A percentile compares a stretch with the other conserved stretches of the same genome.
Evolutionary conservation across 2,329 filamentous ascomycete species (phyloP).

Genomic region (Aspergillaceae sp.): DNA sequence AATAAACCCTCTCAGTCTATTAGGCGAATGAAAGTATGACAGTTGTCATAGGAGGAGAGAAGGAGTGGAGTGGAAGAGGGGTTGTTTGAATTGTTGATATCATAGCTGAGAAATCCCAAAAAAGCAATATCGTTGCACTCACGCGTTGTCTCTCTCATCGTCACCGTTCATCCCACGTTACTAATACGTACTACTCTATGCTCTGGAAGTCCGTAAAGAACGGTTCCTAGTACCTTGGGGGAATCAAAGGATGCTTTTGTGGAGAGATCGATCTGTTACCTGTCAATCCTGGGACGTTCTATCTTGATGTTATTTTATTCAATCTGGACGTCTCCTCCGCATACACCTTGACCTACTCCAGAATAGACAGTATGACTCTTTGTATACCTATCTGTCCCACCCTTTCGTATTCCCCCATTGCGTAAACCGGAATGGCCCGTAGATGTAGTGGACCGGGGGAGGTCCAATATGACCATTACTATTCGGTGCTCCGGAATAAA

Average conservation of each 20-base stretch:
- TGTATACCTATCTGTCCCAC: not conserved
- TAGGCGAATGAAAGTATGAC: too few relatives aligned
- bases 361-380: not conserved
- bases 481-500: not conserved
- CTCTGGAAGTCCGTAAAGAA: not conserved
- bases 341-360: not conserved
- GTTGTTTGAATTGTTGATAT: too few relatives aligned
- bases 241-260: not conserved
- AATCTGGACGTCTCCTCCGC: not conserved
- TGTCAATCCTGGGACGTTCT: not conserved
- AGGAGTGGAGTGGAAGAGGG: too few relatives aligned
- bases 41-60: too few relatives aligned
- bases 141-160: too few relatives aligned
- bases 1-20: conserved; percentile 9
- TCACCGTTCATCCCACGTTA: too few relatives aligned
- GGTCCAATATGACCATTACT: too few relatives aligned
- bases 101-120: too few relatives aligned
- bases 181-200: too few relatives aligned
- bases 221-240: not conserved
- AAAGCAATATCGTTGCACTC: too few relatives aligned
- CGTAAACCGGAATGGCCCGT: not conserved
- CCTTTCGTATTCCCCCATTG: not conserved
- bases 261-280: not conserved
- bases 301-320: not conserved
- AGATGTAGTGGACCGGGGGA: too few relatives aligned